Evolutionary conservation across 1,284 basidiomycete genomes (phyloP).

Genomic region (Ustilago tritici): DNA sequence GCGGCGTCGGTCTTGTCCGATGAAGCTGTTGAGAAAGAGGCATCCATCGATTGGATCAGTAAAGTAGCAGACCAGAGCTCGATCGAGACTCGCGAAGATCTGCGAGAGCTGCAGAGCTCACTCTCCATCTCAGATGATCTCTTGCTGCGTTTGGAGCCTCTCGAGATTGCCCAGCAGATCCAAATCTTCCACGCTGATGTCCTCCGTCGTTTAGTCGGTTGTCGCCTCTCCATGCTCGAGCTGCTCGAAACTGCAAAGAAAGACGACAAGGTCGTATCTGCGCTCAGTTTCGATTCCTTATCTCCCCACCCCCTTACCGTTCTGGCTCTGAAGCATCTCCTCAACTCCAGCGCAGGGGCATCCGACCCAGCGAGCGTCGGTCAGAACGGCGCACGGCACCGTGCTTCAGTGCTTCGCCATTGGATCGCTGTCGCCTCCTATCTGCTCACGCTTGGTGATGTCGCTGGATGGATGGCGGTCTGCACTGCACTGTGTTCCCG

Average conservation of each 20-base stretch:
- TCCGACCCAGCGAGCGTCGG: slow-evolving; percentile 29
- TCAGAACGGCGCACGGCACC: slow-evolving; percentile 46
- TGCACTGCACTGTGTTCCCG: slow-evolving; percentile 65
- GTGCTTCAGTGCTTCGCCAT: slow-evolving; percentile 63
- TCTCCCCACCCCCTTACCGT: slow-evolving; percentile 63
- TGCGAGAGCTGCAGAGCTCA: slow-evolving; percentile 32
- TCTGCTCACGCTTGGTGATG: slow-evolving; percentile 53
- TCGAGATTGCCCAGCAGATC: slow-evolving; percentile 67
- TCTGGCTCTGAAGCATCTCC: slow-evolving; percentile 60
- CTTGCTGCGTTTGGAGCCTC: slow-evolving; percentile 57
- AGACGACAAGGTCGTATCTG: slow-evolving; percentile 15
- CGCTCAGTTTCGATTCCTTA: slow-evolving; percentile 62
- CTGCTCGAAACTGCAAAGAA: slow-evolving; percentile 19
- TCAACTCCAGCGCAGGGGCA: slow-evolving; percentile 22
- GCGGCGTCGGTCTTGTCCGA: slow-evolving; percentile 10
- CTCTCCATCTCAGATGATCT: slow-evolving; percentile 40
- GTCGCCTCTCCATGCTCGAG: slow-evolving; percentile 35
- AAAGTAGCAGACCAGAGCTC: slow-evolving; percentile 24
- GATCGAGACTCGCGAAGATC: slow-evolving; percentile 23
- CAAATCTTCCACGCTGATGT: slow-evolving; percentile 61
- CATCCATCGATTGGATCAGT: slow-evolving; percentile 35
- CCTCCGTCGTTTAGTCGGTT: slow-evolving; percentile 27
- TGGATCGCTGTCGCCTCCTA: slow-evolving; percentile 65
- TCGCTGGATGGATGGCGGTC: slow-evolving; percentile 65
- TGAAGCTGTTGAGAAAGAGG: background rate